Evolutionary conservation across 352 stramenopile species (phyloP), one percentile per base, ranked within the genome.

Genomic region (Phytophthora chlamydospora): DNA sequence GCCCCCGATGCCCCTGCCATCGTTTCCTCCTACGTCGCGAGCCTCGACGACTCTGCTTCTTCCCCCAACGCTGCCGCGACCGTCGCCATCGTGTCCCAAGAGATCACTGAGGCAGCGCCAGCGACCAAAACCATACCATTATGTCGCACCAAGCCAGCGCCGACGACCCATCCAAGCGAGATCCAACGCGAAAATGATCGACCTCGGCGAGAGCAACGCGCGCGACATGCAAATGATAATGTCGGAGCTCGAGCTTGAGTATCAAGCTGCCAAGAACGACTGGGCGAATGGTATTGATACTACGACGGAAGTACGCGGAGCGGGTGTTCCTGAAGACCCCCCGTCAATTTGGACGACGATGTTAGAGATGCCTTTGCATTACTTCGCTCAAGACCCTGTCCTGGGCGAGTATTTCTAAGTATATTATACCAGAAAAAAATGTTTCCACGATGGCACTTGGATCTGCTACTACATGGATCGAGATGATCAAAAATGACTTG

Each of bases 191-290:
- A 62, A 59, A 10, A 4, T 33, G 14, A 7, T 57, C n/a, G 44
- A 47, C 32, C 9, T 35, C 7, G 62, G 29, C 36, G 40, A 58
- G 11, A 29, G 40, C 13, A 57, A 47, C 13, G 36, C 58, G 33
- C 36, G 46, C n/a, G 58, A 60, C 14, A 38, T 68, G 46, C 64
- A 62, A 35, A 39, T 53, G 33, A 57, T 62, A 31, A 58, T 66
- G 52, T 69, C 64, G 10, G 59, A 69, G 31, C 14, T 73, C 10
- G 52, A 73, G 13, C 44, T 58, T 16, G 59, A 65, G 14, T 69
- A 65, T 38, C 59, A 24, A 24, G 48, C 32, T 12, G 27, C 52
- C 4, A 59, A 59, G 27, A 56, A 48, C 52, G 40, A 63, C 17
- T 62, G 57, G 38, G 29, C 34, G 11, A 54, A 21, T 38, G 12